Evolutionary conservation across 2,329 filamentous ascomycete species (phyloP).

Genomic region (Tolypocladium endophyticum): DNA sequence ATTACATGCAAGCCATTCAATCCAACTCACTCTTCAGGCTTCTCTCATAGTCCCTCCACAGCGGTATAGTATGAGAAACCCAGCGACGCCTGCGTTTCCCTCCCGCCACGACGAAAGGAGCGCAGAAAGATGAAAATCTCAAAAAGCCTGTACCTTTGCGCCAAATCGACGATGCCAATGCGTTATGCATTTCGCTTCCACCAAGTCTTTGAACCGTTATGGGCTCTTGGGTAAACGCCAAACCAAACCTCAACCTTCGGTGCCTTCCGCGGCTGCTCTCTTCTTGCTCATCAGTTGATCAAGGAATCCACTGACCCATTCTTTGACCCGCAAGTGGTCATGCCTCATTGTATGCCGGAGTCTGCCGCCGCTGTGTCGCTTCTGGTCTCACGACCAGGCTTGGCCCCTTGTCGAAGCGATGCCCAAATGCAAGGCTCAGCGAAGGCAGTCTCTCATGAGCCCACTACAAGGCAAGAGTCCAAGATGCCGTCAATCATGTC

Average conservation of each 20-base stretch:
- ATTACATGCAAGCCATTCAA: conserved; percentile 1
- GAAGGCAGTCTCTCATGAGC: conserved; percentile 14
- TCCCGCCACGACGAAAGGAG: not conserved
- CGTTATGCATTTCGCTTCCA: not conserved
- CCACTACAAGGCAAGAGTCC: conserved; percentile 43
- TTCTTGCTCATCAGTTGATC: not conserved
- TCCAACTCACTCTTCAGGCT: not conserved
- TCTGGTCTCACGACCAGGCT: not conserved
- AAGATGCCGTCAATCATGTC: conserved; percentile 44
- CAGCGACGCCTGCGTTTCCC: not conserved
- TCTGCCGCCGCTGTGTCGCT: not conserved
- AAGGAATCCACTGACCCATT: not conserved
- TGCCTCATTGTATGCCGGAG: not conserved
- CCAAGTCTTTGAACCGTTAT: not conserved
- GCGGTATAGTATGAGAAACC: not conserved
- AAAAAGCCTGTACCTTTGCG: not conserved
- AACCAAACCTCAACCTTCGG: not conserved
- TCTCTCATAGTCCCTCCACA: not conserved
- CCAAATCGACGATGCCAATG: not conserved
- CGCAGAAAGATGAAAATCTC: not conserved
- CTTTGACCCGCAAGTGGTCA: not conserved
- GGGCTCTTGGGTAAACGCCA: not conserved
- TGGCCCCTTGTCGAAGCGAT: not conserved
- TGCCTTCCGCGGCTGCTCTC: not conserved
- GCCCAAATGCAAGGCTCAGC: not conserved